Evolutionary conservation across 495 filamentous ascomycete genomes (phyloP), one percentile per base, ranked within the genome.

Genomic region (Aspergillus heteromorphus): DNA sequence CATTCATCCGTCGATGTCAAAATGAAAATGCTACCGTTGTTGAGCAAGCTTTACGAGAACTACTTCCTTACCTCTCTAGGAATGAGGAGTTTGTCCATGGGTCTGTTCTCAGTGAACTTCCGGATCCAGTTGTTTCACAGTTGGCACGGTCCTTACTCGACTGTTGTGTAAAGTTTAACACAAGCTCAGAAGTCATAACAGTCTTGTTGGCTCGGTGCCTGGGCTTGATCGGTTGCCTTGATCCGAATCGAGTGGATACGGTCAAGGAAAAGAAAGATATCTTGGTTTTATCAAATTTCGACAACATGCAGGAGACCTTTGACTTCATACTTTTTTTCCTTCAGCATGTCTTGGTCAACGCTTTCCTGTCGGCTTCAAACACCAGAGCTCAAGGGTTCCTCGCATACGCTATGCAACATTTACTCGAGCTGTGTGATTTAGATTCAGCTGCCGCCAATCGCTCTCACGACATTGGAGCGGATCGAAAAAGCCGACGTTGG

Each of bases 391-490:
- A 96, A 64, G 89, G 90, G 1, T 97, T 95, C 65, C 75, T 99
- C 14, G 89, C 91, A 13, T 97, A 85, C 65, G 87, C 85, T 2
- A 96, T 97, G 86, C 93, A 99, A 68, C 87, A 93, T 60, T 77
- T 99, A 8, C 79, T 97, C 8, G 85, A 83, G 50, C 82, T 85
- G 54, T 85, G 85, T 62, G 82, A 85, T 23, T 81, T 96, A 53
- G 83, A 81, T 34, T 68, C 72, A 20, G 69, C 73, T n/a, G 79
- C 85, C 6, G 79, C 72, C 19, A 71, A 79, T 17, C 74, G 79
- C 50, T 69, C 77, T 53, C 75, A 78, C 36, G 72, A 77, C 53
- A 63, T 76, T 23, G 79, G 84, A 21, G 65, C 72, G 6, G 74
- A 78, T 45, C 69, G 78, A 30, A 78, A 81, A 51, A 85, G 86